Evolutionary conservation across 495 filamentous ascomycete genomes (phyloP), one percentile per base, ranked within the genome.

Genomic region (Lophiostoma macrostomum): DNA sequence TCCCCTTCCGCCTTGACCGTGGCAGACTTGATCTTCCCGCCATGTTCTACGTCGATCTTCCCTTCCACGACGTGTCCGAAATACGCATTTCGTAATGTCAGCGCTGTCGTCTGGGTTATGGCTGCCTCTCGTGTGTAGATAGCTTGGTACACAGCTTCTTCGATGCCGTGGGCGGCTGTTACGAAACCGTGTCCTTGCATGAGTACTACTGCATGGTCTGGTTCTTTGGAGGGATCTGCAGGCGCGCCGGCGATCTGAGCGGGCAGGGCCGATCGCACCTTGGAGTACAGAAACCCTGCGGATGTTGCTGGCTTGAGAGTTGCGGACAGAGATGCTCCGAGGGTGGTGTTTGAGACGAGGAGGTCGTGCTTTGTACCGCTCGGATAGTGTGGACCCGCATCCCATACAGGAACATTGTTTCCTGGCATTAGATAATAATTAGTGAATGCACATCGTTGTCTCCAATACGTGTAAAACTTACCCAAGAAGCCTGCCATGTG

Each of bases 401-500:
- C 66, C 51, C 55, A 71, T 11, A 70, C 55, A 0, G 68, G 70
- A 11, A 60, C 63, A 34, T 56, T 58, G 18, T 31, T 42, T 19
- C 57, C 53, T 63, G 32, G 19, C 12, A 20, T 7, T 7, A 42
- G 10, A 42, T 42, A 10, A 10, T 42, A 8, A 42, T 5, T 25
- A 38, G 7, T n/a, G n/a, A n/a, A 10, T n/a, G 12, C 25, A 14
- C 12, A 42, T n/a, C 29, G 25, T 14, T 35, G 45, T 14, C 7
- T 3, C 31, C n/a, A 14, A 39, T 7, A 24, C 3, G 23, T 11
- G 23, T 18, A 24, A 37, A 18, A 12, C 16, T 18, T 47, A 66
- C 74, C 74, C 34, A 79, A 67, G 38, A 80, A 77, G 1, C 74
- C 75, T 6, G 74, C 76, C 68, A 74, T 71, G 58, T 79, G 74